Percentiles rank a stretch among this genome's conserved stretches.
Evolutionary conservation across 371 early-diverging fungal genomes (phyloP).

Genomic region (Mortierella sp.): DNA sequence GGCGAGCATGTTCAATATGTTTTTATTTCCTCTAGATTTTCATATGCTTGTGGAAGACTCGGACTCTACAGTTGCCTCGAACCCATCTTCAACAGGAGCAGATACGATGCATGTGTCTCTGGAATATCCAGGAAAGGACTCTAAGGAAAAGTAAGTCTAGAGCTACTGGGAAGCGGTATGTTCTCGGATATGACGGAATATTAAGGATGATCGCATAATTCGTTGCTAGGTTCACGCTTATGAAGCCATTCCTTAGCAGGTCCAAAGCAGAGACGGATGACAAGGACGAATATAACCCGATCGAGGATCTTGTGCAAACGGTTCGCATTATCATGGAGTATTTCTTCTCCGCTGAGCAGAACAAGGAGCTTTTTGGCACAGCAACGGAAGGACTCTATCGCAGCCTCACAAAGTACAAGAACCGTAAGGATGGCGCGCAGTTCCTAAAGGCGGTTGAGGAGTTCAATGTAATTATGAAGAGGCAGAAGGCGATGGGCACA

Average conservation of each 20-base stretch:
- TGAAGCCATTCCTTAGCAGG: slow-evolving; percentile 50
- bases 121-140: slow-evolving; percentile 58
- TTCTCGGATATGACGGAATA: too few species aligned
- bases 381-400: slow-evolving; percentile 78
- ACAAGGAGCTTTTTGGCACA: slow-evolving; percentile 69
- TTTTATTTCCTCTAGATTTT: slow-evolving; percentile 26
- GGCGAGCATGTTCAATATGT: too few species aligned
- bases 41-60: slow-evolving; percentile 53
- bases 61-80: slow-evolving; percentile 54
- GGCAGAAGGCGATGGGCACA: slow-evolving; percentile 54
- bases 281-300: slow-evolving; percentile 85
- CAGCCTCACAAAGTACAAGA: slow-evolving; percentile 81
- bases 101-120: slow-evolving; percentile 54
- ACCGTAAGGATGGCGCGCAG: slow-evolving; percentile 75
- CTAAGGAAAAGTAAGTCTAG: slow-evolving; percentile 53
- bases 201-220: background rate
- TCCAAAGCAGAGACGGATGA: slow-evolving; percentile 62
- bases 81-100: slow-evolving; percentile 52
- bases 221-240: slow-evolving; percentile 29
- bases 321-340: slow-evolving; percentile 72
- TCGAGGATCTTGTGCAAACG: slow-evolving; percentile 80
- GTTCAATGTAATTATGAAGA: slow-evolving; percentile 76
- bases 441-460: slow-evolving; percentile 76
- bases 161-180: too few species aligned
- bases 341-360: slow-evolving; percentile 66